Base-by-base conservation (phyloP, 1,139 yeast species). In the Scheffersomyces titani region DNA sequence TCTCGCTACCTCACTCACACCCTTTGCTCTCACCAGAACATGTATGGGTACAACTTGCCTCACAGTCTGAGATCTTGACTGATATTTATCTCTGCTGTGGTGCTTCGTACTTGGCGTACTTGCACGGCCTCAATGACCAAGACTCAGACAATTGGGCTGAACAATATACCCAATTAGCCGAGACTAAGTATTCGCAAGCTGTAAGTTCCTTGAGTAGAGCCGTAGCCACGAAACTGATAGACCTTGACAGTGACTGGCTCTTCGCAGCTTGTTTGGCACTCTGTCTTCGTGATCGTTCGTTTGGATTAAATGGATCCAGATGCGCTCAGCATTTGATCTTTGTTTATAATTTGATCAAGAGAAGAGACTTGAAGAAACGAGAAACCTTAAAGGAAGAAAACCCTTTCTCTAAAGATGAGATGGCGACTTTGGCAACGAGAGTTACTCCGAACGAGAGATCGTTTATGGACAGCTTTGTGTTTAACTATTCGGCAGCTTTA, bases 1-100 rank as follows among this genome's bases (percentile, higher is more conserved):
- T 77, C 13, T 76, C 81, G 0, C 78, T 81, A 0, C 82, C 78
- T 50, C 70, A 72, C 46, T 70, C 82, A 0, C 83, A 78, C 59
- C 73, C 76, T 0, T 63, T 70, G 19, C 65, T 80, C 5, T 77
- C 80, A 3, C 80, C 83, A 0, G 71, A 68, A 2, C 59, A 57
- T 30, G 52, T 63, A 2, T 63, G 63, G 63, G 63, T 60, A 19
- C 58, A 58, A 44, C 51, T 63, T 16, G 74, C 78, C 0, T 69
- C 74, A 6, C 61, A 64, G 16, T 70, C 76, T 19, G 59, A 63
- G 1, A 65, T 74, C 2, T 61, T 77, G 50, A 64, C 72, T 20
- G 74, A 72, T 51, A 70, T 77, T 4, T 73, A 75, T 19, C 65
- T 67, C 52, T 74, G 78, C 16, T 75, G 80, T 63, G 82, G 81